Evolutionary conservation across 2,329 filamentous ascomycete genomes (phyloP), one percentile per base, ranked within the genome.

Genomic region (Colletotrichum tropicale): DNA sequence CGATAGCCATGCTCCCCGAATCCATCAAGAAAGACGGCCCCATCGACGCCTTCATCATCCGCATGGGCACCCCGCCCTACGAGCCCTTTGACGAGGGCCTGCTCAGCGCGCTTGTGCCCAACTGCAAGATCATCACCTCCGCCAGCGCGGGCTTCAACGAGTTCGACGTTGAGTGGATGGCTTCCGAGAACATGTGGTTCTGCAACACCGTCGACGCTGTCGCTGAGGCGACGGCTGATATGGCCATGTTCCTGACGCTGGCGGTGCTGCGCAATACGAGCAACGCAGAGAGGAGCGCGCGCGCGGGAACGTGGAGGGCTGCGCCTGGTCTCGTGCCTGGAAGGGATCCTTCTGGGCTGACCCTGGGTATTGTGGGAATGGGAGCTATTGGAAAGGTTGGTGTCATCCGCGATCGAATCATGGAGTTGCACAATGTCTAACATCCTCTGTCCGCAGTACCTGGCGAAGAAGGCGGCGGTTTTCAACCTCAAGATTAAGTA

Each of bases 131-230:
- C 70, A 86, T 90, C 36, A 81, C 83, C 5, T 89, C 88, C 0
- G 86, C 86, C 1, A 86, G 85, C 34, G 88, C 88, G 0, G 88
- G 88, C 1, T 89, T 85, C 80, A 86, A 89, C 74, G 86, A 88
- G 77, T 87, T 88, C 52, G 84, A 87, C 61, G 82, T 88, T 0
- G 78, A 84, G 6, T 88, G 85, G 84, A 83, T 88, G 79, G 85
- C 86, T 0, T 55, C 72, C 15, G 77, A 85, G 8, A 82, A 82
- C 7, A 86, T 91, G 30, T 88, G 84, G 81, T 91, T 92, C 78
- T 91, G 88, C 82, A 91, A 90, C 77, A 86, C 86, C 0, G 80
- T 87, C 4, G 85, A 91, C 75, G 90, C 89, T 0, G 89, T 89
- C 1, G 86, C 89, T 0, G 87, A 91, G 71, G 88, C 89, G 3